Conservation (phyloP, 371 early-diverging fungal species). For the Mortierella sp. region DNA sequence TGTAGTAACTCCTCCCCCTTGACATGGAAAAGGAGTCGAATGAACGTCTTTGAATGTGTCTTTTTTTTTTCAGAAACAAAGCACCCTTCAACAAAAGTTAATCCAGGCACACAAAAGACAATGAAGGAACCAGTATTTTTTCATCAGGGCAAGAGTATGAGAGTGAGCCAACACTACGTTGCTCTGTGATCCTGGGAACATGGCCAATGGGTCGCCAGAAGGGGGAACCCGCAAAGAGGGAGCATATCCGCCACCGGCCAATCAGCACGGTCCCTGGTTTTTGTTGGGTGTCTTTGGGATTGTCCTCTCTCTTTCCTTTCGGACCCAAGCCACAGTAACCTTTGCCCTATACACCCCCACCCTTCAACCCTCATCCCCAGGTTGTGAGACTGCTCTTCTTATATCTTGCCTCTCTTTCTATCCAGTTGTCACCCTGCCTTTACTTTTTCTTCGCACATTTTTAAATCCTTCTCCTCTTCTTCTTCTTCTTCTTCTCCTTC, state of each 20-base stretch:
- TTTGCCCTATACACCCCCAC: not conserved
- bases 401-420: not conserved
- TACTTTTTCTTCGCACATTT: not conserved
- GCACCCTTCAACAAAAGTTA: not conserved
- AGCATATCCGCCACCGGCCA: not conserved
- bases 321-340: conserved; percentile 7
- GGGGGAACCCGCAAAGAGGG: not conserved
- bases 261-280: conserved; percentile 15
- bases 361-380: not conserved
- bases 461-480: conserved; percentile 4
- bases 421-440: not conserved
- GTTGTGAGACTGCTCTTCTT: not conserved
- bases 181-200: conserved; percentile 4
- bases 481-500: not conserved
- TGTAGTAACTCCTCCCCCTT: not conserved
- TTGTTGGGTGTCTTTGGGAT: conserved; percentile 1
- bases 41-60: not conserved
- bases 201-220: conserved; percentile 17
- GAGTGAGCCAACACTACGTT: not conserved
- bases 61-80: not conserved
- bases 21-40: not conserved
- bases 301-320: not conserved
- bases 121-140: not conserved
- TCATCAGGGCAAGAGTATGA: too few species aligned
- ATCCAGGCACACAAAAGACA: not conserved